These are phyloP conservation scores for Oryza nivara DNA, from an alignment of 176 grass and related monocot genomes.

Conservation along the genomic window DNA sequence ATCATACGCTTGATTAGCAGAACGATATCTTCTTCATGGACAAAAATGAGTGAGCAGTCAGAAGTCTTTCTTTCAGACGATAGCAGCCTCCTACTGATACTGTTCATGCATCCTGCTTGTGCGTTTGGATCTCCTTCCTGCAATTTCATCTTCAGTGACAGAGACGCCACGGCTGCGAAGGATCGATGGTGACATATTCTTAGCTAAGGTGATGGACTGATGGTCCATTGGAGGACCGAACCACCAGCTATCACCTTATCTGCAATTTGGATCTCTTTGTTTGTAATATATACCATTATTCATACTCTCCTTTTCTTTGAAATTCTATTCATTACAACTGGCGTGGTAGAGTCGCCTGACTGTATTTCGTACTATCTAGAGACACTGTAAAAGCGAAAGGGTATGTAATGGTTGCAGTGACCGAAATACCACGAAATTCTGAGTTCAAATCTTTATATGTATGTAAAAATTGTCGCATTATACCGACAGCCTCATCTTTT, in stretches of 20 bases:
- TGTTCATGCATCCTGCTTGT: background rate
- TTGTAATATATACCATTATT: background rate
- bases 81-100: background rate
- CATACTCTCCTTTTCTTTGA: background rate
- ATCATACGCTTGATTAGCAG: background rate
- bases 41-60: background rate
- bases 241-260: background rate
- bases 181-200: background rate
- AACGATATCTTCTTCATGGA: background rate
- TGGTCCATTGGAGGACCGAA: background rate
- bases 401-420: no score
- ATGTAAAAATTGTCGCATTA: no score
- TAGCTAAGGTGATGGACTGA: background rate
- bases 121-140: background rate
- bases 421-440: no score
- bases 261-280: background rate
- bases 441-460: no score
- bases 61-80: background rate
- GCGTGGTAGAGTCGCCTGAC: no score
- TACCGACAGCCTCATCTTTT: no score
- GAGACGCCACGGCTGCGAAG: background rate
- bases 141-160: background rate
- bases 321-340: background rate
- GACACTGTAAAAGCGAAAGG: no score
- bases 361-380: no score